Conservation (phyloP, 2,329 filamentous ascomycete species). For the Cytospora paraplurivora region DNA sequence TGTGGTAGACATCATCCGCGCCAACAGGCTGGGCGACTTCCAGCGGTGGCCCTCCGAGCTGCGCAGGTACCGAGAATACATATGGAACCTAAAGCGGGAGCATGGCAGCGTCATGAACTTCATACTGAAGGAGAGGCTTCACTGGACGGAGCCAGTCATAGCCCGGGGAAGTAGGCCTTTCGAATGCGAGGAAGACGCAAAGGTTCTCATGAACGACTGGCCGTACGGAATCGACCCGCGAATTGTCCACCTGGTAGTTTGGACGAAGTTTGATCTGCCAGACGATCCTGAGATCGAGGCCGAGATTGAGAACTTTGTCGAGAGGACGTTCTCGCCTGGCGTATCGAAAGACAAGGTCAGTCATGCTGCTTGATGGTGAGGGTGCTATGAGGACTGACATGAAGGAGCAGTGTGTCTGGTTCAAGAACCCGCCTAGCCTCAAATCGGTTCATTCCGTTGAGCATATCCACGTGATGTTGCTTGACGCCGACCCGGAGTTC, state of each 20-base stretch:
- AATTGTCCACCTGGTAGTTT: constrained; percentile 85
- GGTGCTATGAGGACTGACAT: constrained; percentile 25
- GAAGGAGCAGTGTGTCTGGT: constrained; percentile 61
- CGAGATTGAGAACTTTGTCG: constrained; percentile 72
- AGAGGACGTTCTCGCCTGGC: constrained; percentile 61
- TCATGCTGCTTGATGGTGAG: constrained; percentile 19
- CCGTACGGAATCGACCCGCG: constrained; percentile 80
- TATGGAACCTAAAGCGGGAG: constrained; percentile 60
- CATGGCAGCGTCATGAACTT: constrained; percentile 81
- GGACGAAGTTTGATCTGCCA: constrained; percentile 84
- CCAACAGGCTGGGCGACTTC: constrained; percentile 75
- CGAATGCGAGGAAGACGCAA: constrained; percentile 59
- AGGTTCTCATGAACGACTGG: constrained; percentile 88
- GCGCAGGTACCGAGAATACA: constrained; percentile 74
- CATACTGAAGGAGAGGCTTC: constrained; percentile 68
- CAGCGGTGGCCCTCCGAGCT: constrained; percentile 76
- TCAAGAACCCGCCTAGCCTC: constrained; percentile 84
- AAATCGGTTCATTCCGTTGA: constrained; percentile 87
- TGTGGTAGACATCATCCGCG: constrained; percentile 61
- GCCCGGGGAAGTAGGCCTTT: constrained; percentile 44
- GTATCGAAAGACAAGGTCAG: constrained; percentile 57
- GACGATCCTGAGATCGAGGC: constrained; percentile 64
- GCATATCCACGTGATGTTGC: constrained; percentile 94
- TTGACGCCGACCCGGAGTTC: constrained; percentile 71
- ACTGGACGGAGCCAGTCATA: constrained; percentile 60